phyloP scores from a whole-genome alignment of 1,139 yeast species.

The Taiozyma sp. region DNA sequence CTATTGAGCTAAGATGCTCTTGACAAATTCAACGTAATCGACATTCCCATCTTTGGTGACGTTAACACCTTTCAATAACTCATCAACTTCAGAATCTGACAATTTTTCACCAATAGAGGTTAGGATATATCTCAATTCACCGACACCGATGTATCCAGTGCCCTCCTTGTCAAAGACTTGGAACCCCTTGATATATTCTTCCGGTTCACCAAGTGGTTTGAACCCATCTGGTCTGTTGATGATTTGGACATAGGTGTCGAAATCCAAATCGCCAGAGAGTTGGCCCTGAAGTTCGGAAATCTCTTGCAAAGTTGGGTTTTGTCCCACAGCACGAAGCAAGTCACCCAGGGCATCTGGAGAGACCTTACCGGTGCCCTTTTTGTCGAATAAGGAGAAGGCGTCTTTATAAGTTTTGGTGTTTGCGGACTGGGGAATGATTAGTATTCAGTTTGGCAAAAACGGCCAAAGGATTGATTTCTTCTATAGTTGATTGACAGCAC shows the following conservation, averaged over 20 bases:
- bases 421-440: slow-evolving; percentile 5
- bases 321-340: slow-evolving; percentile 93
- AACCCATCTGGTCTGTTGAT: slow-evolving; percentile 88
- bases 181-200: slow-evolving; percentile 95
- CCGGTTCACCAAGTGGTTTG: slow-evolving; percentile 88
- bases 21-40: slow-evolving; percentile 91
- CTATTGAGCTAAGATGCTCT: slow-evolving; percentile 83
- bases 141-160: slow-evolving; percentile 95
- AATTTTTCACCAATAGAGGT: slow-evolving; percentile 93
- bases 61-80: slow-evolving; percentile 89
- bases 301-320: slow-evolving; percentile 93
- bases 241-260: slow-evolving; percentile 70
- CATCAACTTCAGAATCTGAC: slow-evolving; percentile 88
- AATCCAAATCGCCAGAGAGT: slow-evolving; percentile 44
- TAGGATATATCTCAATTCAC: slow-evolving; percentile 89
- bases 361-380: slow-evolving; percentile 91
- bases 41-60: slow-evolving; percentile 93
- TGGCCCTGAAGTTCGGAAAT: slow-evolving; percentile 65
- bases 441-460: too few relatives aligned
- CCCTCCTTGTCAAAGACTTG: slow-evolving; percentile 96
- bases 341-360: slow-evolving; percentile 90
- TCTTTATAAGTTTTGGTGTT: slow-evolving; percentile 75
- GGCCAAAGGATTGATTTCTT: too few relatives aligned
- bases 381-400: slow-evolving; percentile 96
- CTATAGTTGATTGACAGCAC: too few relatives aligned